Conservation (phyloP, 208 protist species). For the Acanthamoeba rhysodes region DNA sequence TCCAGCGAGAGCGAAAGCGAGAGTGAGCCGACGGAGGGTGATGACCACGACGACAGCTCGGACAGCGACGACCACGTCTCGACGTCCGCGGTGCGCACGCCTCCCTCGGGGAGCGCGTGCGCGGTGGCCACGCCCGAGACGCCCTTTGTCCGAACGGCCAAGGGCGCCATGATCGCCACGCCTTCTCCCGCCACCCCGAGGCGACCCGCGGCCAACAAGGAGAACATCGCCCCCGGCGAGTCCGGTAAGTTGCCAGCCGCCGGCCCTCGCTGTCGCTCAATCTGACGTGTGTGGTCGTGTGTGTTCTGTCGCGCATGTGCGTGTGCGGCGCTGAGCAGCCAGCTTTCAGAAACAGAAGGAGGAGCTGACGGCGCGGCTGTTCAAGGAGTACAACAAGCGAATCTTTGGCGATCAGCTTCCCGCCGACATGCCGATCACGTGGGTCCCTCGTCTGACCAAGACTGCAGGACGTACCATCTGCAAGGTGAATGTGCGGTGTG, state of each 20-base stretch:
- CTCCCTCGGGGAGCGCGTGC: neutral
- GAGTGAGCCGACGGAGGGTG: neutral
- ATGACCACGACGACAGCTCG: neutral
- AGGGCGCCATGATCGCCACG: constrained; percentile 44
- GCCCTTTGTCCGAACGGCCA: neutral
- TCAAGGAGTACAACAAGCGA: constrained; percentile 30
- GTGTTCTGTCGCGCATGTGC: neutral
- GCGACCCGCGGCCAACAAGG: neutral
- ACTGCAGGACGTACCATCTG: constrained; percentile 50
- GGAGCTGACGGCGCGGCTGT: constrained; percentile 34
- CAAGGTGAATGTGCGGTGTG: neutral
- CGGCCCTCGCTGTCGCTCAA: neutral
- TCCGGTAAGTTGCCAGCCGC: neutral
- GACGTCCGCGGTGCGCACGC: neutral
- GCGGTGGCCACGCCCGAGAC: too few relatives aligned
- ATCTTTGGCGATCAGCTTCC: constrained; percentile 53
- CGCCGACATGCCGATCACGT: constrained; percentile 38
- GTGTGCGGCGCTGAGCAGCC: neutral
- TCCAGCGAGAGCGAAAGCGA: neutral
- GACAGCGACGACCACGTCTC: neutral
- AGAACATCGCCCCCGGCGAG: neutral
- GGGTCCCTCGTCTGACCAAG: constrained; percentile 48
- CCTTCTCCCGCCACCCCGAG: constrained; percentile 36
- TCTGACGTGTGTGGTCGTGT: neutral
- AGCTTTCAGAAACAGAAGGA: constrained; percentile 42